These are phyloP conservation scores for Dichotomopilus funicola DNA, from an alignment of 2,329 filamentous ascomycete species.

Conservation along the genomic window DNA sequence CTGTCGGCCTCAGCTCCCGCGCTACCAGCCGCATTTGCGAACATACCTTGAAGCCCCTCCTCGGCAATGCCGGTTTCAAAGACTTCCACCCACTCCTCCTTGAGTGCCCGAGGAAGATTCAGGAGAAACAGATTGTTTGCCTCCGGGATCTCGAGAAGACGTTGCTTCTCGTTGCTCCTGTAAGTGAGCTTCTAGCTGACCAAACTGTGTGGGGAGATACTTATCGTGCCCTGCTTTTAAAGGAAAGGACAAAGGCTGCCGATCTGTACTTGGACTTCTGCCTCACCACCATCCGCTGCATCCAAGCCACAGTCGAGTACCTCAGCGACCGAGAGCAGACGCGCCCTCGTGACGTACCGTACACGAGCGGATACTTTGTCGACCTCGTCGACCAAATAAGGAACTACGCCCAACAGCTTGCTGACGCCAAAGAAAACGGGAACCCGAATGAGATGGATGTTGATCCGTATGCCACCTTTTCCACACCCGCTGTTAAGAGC, in stretches of 20 bases:
- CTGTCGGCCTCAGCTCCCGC: slow-evolving; percentile 58
- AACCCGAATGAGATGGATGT: slow-evolving; percentile 53
- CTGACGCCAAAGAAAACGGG: slow-evolving; percentile 63
- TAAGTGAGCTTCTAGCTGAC: slow-evolving; percentile 62
- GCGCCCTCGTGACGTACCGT: slow-evolving; percentile 77
- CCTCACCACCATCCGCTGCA: slow-evolving; percentile 81
- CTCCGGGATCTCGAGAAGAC: slow-evolving; percentile 93
- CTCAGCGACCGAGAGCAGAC: slow-evolving; percentile 82
- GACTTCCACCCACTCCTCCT: slow-evolving; percentile 75
- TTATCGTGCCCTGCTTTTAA: slow-evolving; percentile 63
- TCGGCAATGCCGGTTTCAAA: slow-evolving; percentile 65
- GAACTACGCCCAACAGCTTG: slow-evolving; percentile 80
- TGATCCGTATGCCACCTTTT: slow-evolving; percentile 44
- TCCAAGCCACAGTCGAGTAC: slow-evolving; percentile 82
- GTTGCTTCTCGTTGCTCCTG: slow-evolving; percentile 81
- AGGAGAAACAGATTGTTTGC: slow-evolving; percentile 79
- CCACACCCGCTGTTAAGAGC: background rate
- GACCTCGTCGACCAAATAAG: slow-evolving; percentile 92
- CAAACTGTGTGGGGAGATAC: slow-evolving; percentile 54
- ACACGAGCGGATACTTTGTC: slow-evolving; percentile 94
- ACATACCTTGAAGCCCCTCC: slow-evolving; percentile 69
- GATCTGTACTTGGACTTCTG: slow-evolving; percentile 77
- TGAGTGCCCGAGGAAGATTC: slow-evolving; percentile 72
- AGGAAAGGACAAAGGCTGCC: slow-evolving; percentile 72
- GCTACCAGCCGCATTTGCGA: slow-evolving; percentile 74